Conservation (phyloP, 805 yeast species). For the Myxozyma melibiosi region DNA sequence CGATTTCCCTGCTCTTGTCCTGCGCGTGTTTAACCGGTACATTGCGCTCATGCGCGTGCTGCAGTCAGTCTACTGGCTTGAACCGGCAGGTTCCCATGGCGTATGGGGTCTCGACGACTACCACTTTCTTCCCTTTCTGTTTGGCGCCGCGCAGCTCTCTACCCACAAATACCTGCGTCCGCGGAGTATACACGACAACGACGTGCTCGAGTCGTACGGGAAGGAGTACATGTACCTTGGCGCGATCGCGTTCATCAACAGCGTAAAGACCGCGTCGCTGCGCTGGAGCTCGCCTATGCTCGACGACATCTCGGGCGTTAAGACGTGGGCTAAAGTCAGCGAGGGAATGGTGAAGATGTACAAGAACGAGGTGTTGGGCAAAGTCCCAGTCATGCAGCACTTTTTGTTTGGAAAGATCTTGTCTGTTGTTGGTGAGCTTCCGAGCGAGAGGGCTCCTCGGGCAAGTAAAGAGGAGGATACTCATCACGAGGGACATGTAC, state of each 20-base stretch:
- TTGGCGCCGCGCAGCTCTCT: constrained; percentile 85
- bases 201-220: constrained; percentile 78
- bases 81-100: constrained; percentile 98
- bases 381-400: constrained; percentile 93
- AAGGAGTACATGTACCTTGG: constrained; percentile 80
- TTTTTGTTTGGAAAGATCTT: constrained; percentile 68
- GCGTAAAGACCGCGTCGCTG: constrained; percentile 72
- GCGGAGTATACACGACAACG: constrained; percentile 78
- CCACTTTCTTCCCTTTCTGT: constrained; percentile 79
- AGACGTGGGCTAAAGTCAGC: constrained; percentile 84
- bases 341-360: constrained; percentile 97
- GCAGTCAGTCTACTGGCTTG: constrained; percentile 77
- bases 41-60: constrained; percentile 69
- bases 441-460: constrained; percentile 21
- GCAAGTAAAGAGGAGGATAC: neutral
- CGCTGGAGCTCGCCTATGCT: constrained; percentile 97
- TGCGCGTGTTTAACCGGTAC: constrained; percentile 69
- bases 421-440: constrained; percentile 36
- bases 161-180: constrained; percentile 71
- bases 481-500: constrained; percentile 44
- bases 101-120: constrained; percentile 99
- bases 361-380: constrained; percentile 85
- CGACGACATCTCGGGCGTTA: constrained; percentile 91
- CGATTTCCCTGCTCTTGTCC: constrained; percentile 51
- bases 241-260: constrained; percentile 82